Evolutionary conservation across 2,329 filamentous ascomycete genomes (phyloP).

Genomic region (Cladosporium cucumerinum): DNA sequence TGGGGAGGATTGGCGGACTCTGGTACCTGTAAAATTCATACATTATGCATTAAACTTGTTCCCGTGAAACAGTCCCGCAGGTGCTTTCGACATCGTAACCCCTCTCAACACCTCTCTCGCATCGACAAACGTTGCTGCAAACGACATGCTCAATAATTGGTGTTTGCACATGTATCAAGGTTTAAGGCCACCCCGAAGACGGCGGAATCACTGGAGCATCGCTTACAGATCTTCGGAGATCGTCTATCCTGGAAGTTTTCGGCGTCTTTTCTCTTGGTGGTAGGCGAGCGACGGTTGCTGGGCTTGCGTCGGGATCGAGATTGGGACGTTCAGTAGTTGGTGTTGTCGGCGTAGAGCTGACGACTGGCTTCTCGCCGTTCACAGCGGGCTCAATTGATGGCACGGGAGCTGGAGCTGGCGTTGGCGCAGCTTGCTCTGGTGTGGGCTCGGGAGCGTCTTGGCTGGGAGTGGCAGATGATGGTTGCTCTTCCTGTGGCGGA

Average conservation of each 20-base stretch:
- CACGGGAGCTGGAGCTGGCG: background rate
- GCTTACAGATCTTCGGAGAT: conserved; percentile 4
- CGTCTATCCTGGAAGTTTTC: background rate
- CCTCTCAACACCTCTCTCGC: background rate
- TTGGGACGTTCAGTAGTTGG: background rate
- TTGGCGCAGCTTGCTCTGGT: background rate
- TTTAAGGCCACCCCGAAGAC: background rate
- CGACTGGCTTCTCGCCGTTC: background rate
- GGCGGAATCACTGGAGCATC: background rate
- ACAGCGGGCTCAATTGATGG: background rate
- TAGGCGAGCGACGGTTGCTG: conserved; percentile 8
- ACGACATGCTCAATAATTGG: background rate
- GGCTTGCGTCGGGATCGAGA: conserved; percentile 13
- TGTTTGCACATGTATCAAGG: background rate
- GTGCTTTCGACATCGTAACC: background rate
- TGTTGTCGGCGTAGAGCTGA: background rate
- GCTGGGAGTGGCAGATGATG: background rate
- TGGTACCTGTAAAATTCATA: background rate
- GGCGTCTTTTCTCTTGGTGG: background rate
- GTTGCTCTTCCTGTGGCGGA: background rate
- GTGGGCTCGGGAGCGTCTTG: background rate
- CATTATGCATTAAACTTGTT: background rate
- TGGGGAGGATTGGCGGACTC: background rate
- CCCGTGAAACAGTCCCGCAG: background rate
- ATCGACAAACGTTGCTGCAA: background rate